Evolutionary conservation across 441 rosid genomes (phyloP).

Genomic region (Breynia disticha): DNA sequence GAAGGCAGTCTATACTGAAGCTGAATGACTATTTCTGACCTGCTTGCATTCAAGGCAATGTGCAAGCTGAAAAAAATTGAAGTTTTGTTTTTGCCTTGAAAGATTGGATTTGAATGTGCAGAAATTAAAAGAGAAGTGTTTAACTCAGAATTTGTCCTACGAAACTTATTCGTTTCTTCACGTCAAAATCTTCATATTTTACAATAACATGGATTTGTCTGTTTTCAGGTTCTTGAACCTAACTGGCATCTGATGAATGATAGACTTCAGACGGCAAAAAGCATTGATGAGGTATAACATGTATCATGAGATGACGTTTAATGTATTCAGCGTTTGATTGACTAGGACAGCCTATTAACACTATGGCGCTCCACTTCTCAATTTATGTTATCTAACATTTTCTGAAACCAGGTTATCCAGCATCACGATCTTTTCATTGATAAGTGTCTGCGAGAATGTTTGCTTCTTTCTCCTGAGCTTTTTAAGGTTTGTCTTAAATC

Average conservation of each 20-base stretch:
- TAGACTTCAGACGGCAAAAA: conserved; percentile 67
- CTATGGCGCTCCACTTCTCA: background rate
- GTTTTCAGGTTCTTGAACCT: conserved; percentile 88
- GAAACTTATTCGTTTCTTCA: background rate
- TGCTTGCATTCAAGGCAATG: background rate
- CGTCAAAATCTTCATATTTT: background rate
- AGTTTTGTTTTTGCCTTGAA: background rate
- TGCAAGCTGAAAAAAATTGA: background rate
- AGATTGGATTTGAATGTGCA: too few species aligned
- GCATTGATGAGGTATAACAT: conserved; percentile 73
- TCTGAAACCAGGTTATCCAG: conserved; percentile 65
- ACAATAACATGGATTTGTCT: conserved; percentile 2
- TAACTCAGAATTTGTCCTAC: background rate
- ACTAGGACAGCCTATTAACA: background rate
- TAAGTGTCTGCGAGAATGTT: conserved; percentile 87
- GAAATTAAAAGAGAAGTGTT: background rate
- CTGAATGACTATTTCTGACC: background rate
- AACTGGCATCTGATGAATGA: conserved; percentile 88
- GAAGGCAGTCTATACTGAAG: background rate
- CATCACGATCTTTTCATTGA: conserved; percentile 89
- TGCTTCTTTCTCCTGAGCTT: conserved; percentile 88
- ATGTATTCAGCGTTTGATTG: background rate
- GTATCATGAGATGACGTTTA: background rate
- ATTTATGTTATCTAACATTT: conserved; percentile 7
- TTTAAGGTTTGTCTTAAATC: conserved; percentile 59